Percentiles rank a stretch among this genome's conserved stretches.
phyloP scores from a whole-genome alignment of 345 rosid species.

The Eutrema japonicum region DNA sequence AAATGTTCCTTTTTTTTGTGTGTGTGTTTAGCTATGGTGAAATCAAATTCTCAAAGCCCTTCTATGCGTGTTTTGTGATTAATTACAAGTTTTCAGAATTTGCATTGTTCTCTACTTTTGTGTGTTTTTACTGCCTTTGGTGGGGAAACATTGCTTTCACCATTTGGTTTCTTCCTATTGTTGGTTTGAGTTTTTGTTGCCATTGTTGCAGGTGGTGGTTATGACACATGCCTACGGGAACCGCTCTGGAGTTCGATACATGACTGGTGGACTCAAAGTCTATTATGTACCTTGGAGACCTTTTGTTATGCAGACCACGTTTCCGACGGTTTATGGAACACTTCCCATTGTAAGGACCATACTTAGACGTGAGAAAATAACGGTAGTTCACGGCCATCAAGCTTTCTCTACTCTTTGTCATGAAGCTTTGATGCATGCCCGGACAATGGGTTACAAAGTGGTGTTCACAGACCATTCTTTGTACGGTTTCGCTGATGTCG shows the following conservation, averaged over 20 bases:
- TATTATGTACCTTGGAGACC: slow-evolving; percentile 92
- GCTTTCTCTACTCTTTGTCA: slow-evolving; percentile 99
- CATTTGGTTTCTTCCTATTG: background rate
- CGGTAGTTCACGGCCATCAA: slow-evolving; percentile 92
- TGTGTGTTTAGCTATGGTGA: background rate
- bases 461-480: slow-evolving; percentile 94
- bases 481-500: slow-evolving; percentile 93
- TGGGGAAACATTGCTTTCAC: no score
- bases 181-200: slow-evolving; percentile 3
- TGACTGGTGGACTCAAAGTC: slow-evolving; percentile 91
- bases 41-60: background rate
- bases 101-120: background rate
- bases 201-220: slow-evolving; percentile 73
- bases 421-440: slow-evolving; percentile 92
- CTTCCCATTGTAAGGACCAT: slow-evolving; percentile 81
- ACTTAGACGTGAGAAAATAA: slow-evolving; percentile 77
- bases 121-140: background rate
- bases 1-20: background rate
- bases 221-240: slow-evolving; percentile 95
- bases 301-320: slow-evolving; percentile 80
- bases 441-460: slow-evolving; percentile 88
- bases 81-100: background rate
- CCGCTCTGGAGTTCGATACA: slow-evolving; percentile 84
- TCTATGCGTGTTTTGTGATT: background rate
- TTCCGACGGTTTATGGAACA: slow-evolving; percentile 82